Conservation (phyloP, 1,284 basidiomycete genomes). For the Cutaneotrichosporon arboriforme region DNA sequence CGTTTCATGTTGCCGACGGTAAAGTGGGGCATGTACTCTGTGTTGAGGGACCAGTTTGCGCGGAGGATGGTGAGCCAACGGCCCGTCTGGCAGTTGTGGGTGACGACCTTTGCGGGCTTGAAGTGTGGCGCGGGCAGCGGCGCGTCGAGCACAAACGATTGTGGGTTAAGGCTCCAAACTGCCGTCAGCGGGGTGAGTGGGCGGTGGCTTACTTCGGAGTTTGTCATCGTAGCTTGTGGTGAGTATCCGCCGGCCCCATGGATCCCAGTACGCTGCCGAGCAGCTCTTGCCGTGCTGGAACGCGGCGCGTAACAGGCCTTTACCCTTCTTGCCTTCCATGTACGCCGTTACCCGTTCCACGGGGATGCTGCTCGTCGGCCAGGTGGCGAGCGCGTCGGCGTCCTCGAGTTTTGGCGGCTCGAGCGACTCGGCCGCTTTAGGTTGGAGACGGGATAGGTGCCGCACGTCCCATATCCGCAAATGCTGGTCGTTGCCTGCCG, state of each 20-base stretch:
- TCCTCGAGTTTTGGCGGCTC: constrained; percentile 9
- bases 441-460: constrained; percentile 29
- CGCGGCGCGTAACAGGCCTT: constrained; percentile 34
- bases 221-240: constrained; percentile 50
- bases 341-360: constrained; percentile 22
- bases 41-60: constrained; percentile 49
- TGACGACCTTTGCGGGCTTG: constrained; percentile 29
- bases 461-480: constrained; percentile 47
- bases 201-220: constrained; percentile 35
- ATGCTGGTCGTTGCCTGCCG: constrained; percentile 43
- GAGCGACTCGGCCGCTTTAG: constrained; percentile 15
- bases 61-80: constrained; percentile 51
- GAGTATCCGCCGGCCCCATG: constrained; percentile 47
- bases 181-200: background rate
- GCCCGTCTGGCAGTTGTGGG: constrained; percentile 51
- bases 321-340: constrained; percentile 26
- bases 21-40: constrained; percentile 48
- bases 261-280: constrained; percentile 50
- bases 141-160: constrained; percentile 26
- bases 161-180: constrained; percentile 48
- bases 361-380: constrained; percentile 22
- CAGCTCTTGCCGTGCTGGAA: constrained; percentile 49
- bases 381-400: constrained; percentile 15
- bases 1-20: constrained; percentile 51
- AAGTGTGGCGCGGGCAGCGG: constrained; percentile 33